Evolutionary conservation across 2,329 filamentous ascomycete genomes (phyloP).

Genomic region (Lachnellula arida): DNA sequence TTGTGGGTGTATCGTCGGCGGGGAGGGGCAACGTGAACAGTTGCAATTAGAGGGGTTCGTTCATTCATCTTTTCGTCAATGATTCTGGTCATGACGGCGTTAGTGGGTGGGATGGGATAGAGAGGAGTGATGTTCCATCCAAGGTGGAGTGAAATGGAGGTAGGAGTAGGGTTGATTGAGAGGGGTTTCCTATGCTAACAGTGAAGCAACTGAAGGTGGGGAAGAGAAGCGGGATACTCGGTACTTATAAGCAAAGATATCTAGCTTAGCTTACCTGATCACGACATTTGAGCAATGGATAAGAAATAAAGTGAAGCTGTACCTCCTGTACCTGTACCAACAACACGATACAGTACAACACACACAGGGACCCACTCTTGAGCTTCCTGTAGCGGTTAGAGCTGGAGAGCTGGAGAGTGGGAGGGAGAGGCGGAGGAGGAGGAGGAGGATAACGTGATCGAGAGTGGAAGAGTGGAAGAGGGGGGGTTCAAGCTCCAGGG

Average conservation of each 20-base stretch:
- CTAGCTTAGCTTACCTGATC: neutral
- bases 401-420: neutral
- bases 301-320: neutral
- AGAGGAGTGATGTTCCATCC: neutral
- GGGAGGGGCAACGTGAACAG: slow-evolving; percentile 50
- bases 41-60: slow-evolving; percentile 62
- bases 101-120: neutral
- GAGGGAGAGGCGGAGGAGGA: neutral
- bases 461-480: neutral
- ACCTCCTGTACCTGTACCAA: too few species aligned
- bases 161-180: neutral
- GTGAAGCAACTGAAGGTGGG: neutral
- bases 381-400: neutral
- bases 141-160: too few species aligned
- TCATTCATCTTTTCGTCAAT: slow-evolving; percentile 35
- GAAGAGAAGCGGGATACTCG: neutral
- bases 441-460: too few species aligned
- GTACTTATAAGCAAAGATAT: neutral
- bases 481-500: neutral
- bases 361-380: neutral
- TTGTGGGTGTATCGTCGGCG: slow-evolving; percentile 54
- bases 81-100: slow-evolving; percentile 10
- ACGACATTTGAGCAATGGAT: neutral
- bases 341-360: too few species aligned
- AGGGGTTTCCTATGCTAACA: too few species aligned